phyloP scores from a whole-genome alignment of 495 filamentous ascomycete species.

The Penicillium tannophilum region DNA sequence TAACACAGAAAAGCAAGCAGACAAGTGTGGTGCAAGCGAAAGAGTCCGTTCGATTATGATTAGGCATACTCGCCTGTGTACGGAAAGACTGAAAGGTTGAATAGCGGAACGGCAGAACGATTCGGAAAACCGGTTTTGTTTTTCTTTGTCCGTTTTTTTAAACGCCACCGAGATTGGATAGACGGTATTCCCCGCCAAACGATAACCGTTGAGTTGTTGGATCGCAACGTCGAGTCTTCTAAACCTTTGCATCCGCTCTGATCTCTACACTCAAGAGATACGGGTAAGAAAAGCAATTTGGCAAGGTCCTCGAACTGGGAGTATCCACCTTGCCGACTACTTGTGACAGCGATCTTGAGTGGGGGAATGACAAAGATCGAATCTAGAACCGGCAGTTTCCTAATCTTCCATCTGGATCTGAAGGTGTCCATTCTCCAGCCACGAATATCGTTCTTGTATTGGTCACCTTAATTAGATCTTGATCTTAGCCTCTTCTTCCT shows the following conservation, averaged over 20 bases:
- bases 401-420: neutral
- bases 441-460: neutral
- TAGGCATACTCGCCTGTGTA: neutral
- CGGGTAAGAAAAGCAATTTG: neutral
- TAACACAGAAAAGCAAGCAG: neutral
- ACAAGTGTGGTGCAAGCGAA: too few relatives aligned
- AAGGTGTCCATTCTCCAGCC: neutral
- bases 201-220: neutral
- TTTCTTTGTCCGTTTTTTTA: neutral
- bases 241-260: too few relatives aligned
- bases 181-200: neutral
- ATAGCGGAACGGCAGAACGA: neutral
- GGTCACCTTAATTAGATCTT: neutral
- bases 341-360: neutral
- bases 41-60: neutral
- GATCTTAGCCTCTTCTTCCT: neutral
- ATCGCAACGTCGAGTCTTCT: neutral
- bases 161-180: too few relatives aligned
- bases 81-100: neutral
- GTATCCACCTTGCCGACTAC: neutral
- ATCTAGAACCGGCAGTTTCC: neutral
- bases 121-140: neutral
- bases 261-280: neutral
- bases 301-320: neutral
- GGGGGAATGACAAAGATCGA: neutral